A percentile compares a stretch with the other conserved stretches of the same genome.
phyloP scores from a whole-genome alignment of 805 yeast genomes.

The Yarrowia deformans region DNA sequence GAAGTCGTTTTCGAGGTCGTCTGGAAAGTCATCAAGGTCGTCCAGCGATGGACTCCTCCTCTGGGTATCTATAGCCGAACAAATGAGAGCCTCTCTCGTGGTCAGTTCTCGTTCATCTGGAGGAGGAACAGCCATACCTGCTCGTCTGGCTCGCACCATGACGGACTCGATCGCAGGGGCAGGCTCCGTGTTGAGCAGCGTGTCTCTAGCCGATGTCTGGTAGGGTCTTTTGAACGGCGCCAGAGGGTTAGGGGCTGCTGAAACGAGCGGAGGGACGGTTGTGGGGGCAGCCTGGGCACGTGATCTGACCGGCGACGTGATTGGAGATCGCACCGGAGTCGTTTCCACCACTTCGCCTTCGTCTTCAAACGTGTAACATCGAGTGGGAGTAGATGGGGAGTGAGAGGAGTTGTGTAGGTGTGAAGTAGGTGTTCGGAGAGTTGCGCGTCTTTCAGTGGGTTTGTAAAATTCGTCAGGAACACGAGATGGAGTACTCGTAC shows the following conservation, averaged over 20 bases:
- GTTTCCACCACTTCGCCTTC: slow-evolving; percentile 2
- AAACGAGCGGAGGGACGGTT: not conserved
- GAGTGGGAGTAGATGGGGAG: not conserved
- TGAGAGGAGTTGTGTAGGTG: not conserved
- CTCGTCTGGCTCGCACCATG: not conserved
- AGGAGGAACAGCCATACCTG: not conserved
- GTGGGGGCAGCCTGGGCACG: not conserved
- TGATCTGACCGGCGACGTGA: not conserved
- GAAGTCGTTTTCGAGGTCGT: too few relatives aligned
- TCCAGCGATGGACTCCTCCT: not conserved
- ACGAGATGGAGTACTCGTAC: not conserved
- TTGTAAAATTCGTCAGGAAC: too few relatives aligned
- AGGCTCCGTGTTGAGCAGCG: not conserved
- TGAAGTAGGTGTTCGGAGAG: not conserved
- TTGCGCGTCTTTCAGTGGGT: too few relatives aligned
- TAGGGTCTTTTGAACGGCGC: slow-evolving; percentile 13
- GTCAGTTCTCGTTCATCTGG: not conserved
- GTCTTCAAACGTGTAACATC: slow-evolving; percentile 7
- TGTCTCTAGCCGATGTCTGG: not conserved
- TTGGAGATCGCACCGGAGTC: not conserved
- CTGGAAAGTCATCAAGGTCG: not conserved
- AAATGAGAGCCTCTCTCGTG: not conserved
- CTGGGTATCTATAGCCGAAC: not conserved
- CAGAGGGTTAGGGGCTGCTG: slow-evolving; percentile 17
- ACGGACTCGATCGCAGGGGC: not conserved